These are phyloP conservation scores for Oxalis stricta DNA, from an alignment of 441 rosid genomes.

Conservation along the genomic window DNA sequence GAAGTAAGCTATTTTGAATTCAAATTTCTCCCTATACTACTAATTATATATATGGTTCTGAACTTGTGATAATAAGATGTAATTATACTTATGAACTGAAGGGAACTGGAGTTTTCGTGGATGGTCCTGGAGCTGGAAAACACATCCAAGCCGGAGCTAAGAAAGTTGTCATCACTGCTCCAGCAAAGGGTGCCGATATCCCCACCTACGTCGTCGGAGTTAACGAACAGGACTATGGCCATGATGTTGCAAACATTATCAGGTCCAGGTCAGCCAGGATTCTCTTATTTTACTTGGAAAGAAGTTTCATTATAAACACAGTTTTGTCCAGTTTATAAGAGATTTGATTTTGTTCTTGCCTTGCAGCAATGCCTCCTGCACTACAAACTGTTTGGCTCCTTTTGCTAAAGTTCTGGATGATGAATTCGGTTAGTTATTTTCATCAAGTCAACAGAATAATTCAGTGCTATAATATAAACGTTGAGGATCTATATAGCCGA, in stretches of 20 bases:
- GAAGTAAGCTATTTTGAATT: constrained; percentile 31
- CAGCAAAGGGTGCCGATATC: constrained; percentile 96
- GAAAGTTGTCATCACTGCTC: constrained; percentile 88
- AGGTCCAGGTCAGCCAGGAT: too few species aligned
- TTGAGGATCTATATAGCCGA: too few species aligned
- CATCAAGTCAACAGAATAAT: too few species aligned
- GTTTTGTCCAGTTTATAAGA: constrained; percentile 1
- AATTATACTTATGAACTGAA: constrained; percentile 4
- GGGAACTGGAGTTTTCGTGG: constrained; percentile 94
- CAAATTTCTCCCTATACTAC: too few species aligned
- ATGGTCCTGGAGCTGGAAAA: constrained; percentile 91
- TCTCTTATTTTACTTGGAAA: neutral
- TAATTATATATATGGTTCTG: neutral
- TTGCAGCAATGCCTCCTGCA: constrained; percentile 94
- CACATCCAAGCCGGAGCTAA: constrained; percentile 94
- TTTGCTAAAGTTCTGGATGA: constrained; percentile 83
- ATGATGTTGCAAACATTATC: constrained; percentile 65
- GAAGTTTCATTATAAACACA: neutral
- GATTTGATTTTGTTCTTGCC: neutral
- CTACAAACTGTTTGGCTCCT: constrained; percentile 93
- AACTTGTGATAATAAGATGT: neutral
- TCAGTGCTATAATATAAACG: too few species aligned
- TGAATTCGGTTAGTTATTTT: constrained; percentile 72
- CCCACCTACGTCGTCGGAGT: constrained; percentile 94
- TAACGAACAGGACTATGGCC: constrained; percentile 67